A percentile compares a stretch with the other conserved stretches of the same genome.
Conservation (phyloP, 176 grass and related monocot genomes). For the Eragrostis nindensis region DNA sequence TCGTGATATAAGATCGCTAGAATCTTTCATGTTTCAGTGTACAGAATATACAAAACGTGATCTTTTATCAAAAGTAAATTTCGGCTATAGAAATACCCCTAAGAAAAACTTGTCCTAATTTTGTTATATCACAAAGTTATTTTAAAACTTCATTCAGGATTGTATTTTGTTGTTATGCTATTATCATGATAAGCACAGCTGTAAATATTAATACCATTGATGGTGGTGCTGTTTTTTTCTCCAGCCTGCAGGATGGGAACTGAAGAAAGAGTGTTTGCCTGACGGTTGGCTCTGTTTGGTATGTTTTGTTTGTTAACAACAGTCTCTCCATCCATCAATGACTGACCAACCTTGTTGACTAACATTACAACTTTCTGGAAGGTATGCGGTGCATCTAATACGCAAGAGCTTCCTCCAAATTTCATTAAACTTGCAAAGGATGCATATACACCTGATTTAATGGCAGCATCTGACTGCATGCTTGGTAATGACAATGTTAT, state of each 20-base stretch:
- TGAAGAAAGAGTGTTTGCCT: constrained; percentile 92
- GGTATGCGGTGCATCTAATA: constrained; percentile 96
- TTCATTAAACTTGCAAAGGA: constrained; percentile 96
- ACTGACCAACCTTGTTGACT: constrained; percentile 21
- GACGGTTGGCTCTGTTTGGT: constrained; percentile 96
- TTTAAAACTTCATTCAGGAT: constrained; percentile 3
- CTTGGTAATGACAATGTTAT: constrained; percentile 70
- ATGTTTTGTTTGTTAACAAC: constrained; percentile 34
- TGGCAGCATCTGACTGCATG: constrained; percentile 98
- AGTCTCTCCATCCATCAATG: constrained; percentile 22
- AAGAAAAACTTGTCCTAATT: not conserved
- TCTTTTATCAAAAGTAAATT: not conserved
- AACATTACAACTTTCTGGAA: constrained; percentile 40
- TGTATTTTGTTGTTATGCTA: not conserved
- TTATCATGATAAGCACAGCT: not conserved
- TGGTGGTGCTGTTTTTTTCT: constrained; percentile 30
- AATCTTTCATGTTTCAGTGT: not conserved
- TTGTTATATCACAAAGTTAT: not conserved
- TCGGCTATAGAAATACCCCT: not conserved
- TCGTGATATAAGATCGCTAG: not conserved
- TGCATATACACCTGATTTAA: constrained; percentile 95
- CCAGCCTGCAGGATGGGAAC: constrained; percentile 90
- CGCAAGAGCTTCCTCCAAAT: constrained; percentile 87
- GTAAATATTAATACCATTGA: not conserved
- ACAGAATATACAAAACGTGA: not conserved